Conservation (phyloP, 148 eudicot genomes). For the Linanthus parryae region DNA sequence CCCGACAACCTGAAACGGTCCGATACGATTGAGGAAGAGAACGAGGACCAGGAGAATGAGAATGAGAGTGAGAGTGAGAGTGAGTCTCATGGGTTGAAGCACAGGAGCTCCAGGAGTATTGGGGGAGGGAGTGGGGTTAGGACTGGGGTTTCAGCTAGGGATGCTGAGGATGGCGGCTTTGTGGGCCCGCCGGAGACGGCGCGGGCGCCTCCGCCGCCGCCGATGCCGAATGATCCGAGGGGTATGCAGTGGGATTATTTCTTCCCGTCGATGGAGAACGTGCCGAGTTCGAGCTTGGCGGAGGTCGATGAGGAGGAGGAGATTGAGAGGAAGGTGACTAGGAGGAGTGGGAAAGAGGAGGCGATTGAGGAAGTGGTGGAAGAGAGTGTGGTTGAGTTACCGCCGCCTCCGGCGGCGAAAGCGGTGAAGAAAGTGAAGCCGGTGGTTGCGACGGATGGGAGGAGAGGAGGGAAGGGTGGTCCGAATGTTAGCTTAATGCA, state of each 20-base stretch:
- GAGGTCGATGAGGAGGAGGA: slow-evolving; percentile 54
- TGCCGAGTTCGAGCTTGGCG: slow-evolving; percentile 53
- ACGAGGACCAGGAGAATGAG: slow-evolving; percentile 31
- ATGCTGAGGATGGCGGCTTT: slow-evolving; percentile 13
- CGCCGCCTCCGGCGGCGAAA: slow-evolving; percentile 27
- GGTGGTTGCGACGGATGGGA: slow-evolving; percentile 25
- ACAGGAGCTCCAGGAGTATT: neutral
- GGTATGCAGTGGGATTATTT: slow-evolving; percentile 54
- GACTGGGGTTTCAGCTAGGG: neutral
- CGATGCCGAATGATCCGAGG: slow-evolving; percentile 26
- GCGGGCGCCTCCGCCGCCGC: slow-evolving; percentile 12
- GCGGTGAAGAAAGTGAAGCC: slow-evolving; percentile 39
- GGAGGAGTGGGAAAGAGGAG: slow-evolving; percentile 20
- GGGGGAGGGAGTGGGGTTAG: neutral
- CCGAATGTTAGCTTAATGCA: slow-evolving; percentile 37
- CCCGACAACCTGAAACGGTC: slow-evolving; percentile 9
- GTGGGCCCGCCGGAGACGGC: neutral
- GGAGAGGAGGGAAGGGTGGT: slow-evolving; percentile 38
- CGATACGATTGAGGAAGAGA: slow-evolving; percentile 46
- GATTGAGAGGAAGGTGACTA: slow-evolving; percentile 31
- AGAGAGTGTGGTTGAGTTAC: slow-evolving; percentile 28
- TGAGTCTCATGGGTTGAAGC: neutral
- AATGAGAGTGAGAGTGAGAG: too few relatives aligned
- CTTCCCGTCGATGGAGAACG: slow-evolving; percentile 39
- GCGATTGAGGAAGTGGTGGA: slow-evolving; percentile 19